A percentile compares a stretch with the other conserved stretches of the same genome.
These are phyloP conservation scores for Nicotiana noctiflora DNA, from an alignment of 257 asterid genomes.

Conservation along the genomic window DNA sequence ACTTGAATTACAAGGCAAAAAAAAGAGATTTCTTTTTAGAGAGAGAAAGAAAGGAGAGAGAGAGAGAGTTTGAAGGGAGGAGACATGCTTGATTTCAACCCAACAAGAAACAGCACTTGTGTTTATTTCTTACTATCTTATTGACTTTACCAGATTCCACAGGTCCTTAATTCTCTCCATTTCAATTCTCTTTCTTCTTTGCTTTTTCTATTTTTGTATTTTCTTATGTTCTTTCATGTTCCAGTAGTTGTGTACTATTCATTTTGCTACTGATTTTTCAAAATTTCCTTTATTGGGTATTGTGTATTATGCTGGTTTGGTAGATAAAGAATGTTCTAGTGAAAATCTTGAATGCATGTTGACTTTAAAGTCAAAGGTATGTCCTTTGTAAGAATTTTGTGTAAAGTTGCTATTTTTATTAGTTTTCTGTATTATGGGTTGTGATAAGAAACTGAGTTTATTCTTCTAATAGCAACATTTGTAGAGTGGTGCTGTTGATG, in stretches of 20 bases:
- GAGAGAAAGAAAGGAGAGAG: constrained; percentile 12
- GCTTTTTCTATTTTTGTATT: constrained; percentile 2
- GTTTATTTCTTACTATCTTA: constrained; percentile 47
- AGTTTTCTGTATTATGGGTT: constrained; percentile 2
- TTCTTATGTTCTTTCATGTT: constrained; percentile 9
- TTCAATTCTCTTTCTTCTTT: constrained; percentile 2
- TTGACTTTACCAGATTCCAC: constrained; percentile 55
- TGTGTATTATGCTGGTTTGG: background rate
- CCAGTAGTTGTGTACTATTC: background rate
- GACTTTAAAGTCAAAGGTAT: constrained; percentile 9
- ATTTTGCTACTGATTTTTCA: background rate
- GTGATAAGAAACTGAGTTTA: constrained; percentile 7
- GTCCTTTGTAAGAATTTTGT: background rate
- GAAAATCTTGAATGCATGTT: constrained; percentile 32
- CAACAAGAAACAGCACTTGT: constrained; percentile 44
- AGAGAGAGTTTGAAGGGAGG: constrained; percentile 37
- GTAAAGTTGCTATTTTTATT: constrained; percentile 22
- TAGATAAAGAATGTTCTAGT: constrained; percentile 5
- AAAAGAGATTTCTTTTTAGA: background rate
- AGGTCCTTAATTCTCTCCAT: constrained; percentile 43
- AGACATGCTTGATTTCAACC: constrained; percentile 87
- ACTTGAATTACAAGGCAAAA: background rate
- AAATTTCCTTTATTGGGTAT: background rate
- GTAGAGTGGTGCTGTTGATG: background rate
- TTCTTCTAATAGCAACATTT: background rate